phyloP scores from a whole-genome alignment of 2,329 filamentous ascomycete genomes.

The Esteya vermicola region DNA sequence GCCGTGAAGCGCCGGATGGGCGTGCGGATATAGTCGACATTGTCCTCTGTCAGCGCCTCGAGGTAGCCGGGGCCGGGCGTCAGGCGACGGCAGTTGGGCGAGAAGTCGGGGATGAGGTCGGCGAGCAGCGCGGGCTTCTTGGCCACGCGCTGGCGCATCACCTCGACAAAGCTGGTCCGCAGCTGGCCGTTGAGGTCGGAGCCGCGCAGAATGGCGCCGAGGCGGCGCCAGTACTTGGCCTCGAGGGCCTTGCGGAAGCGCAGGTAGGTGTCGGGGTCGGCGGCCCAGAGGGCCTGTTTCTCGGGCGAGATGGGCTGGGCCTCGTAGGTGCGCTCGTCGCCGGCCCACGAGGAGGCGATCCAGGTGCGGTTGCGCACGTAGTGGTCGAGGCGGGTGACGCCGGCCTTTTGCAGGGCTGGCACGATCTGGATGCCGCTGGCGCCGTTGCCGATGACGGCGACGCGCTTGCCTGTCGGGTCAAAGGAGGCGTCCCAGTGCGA shows the following conservation, averaged over 20 bases:
- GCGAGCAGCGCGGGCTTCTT: constrained; percentile 41
- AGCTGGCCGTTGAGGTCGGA: constrained; percentile 33
- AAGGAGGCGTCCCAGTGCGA: constrained; percentile 38
- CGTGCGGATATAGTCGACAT: constrained; percentile 46
- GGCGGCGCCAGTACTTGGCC: constrained; percentile 47
- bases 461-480: constrained; percentile 29
- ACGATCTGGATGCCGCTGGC: constrained; percentile 38
- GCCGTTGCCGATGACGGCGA: constrained; percentile 40
- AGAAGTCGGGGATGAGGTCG: constrained; percentile 45
- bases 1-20: constrained; percentile 42
- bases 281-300: constrained; percentile 35
- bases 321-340: constrained; percentile 37
- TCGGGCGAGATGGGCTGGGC: constrained; percentile 40
- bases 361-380: constrained; percentile 53
- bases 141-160: constrained; percentile 39
- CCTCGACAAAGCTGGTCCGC: constrained; percentile 29
- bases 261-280: constrained; percentile 47
- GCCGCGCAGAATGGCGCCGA: constrained; percentile 37
- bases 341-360: constrained; percentile 49
- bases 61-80: constrained; percentile 56
- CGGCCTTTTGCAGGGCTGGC: constrained; percentile 30
- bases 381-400: constrained; percentile 42
- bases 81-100: constrained; percentile 48
- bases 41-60: constrained; percentile 45
- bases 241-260: constrained; percentile 42